These are phyloP conservation scores for Nothopassalora personata DNA, from an alignment of 2,329 filamentous ascomycete species.

Conservation along the genomic window DNA sequence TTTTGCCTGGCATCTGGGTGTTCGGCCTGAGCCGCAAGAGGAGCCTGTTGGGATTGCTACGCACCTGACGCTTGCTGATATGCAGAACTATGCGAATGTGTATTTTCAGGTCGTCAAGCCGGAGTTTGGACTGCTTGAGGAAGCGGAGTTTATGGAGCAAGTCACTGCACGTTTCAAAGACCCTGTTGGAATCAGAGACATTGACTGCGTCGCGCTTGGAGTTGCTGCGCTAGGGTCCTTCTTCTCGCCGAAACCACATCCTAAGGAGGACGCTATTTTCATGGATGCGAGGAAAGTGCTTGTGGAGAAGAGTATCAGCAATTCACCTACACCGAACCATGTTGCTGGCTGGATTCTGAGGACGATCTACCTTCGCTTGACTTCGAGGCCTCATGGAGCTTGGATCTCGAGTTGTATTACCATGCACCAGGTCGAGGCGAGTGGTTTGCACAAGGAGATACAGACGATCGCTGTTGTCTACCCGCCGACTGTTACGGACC, in stretches of 20 bases:
- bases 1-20: constrained; percentile 50
- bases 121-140: constrained; percentile 48
- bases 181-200: constrained; percentile 28
- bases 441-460: constrained; percentile 44
- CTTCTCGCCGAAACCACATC: constrained; percentile 44
- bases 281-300: constrained; percentile 44
- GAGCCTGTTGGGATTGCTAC: constrained; percentile 23
- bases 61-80: constrained; percentile 27
- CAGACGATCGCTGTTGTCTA: constrained; percentile 33
- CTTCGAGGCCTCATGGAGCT: constrained; percentile 48
- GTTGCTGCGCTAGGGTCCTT: constrained; percentile 53
- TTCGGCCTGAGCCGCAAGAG: constrained; percentile 26
- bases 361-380: constrained; percentile 51
- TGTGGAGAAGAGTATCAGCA: constrained; percentile 23
- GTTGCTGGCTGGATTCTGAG: constrained; percentile 51
- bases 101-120: constrained; percentile 52
- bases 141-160: constrained; percentile 30
- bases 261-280: constrained; percentile 44
- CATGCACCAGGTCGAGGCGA: constrained; percentile 56
- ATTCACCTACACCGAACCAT: constrained; percentile 32
- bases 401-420: constrained; percentile 55
- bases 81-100: constrained; percentile 30
- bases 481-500: constrained; percentile 26
- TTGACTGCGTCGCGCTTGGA: constrained; percentile 49
- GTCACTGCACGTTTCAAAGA: constrained; percentile 25